Evolutionary conservation across 2,329 filamentous ascomycete species (phyloP).

Genomic region (Dryadomyces sulphureus): DNA sequence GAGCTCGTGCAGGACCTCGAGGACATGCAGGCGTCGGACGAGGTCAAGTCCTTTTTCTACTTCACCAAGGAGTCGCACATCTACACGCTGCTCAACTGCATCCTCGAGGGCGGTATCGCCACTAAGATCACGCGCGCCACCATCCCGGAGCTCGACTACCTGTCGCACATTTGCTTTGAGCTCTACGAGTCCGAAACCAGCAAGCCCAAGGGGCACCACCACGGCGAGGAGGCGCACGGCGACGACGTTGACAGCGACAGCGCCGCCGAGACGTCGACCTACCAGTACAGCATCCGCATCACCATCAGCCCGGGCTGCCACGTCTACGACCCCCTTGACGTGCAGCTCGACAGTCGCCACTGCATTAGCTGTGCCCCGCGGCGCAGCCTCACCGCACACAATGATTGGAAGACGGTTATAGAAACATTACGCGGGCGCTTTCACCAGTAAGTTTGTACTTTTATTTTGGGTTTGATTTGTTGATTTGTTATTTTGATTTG

Average conservation of each 20-base stretch:
- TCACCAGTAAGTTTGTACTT: slow-evolving; percentile 52
- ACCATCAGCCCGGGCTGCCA: slow-evolving; percentile 93
- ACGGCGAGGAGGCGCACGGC: background rate
- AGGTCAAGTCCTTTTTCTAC: slow-evolving; percentile 94
- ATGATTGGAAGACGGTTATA: slow-evolving; percentile 94
- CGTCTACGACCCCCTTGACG: slow-evolving; percentile 88
- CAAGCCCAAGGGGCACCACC: slow-evolving; percentile 15
- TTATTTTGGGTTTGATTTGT: background rate
- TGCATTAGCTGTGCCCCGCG: slow-evolving; percentile 91
- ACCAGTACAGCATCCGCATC: slow-evolving; percentile 92
- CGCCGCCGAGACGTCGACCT: slow-evolving; percentile 36
- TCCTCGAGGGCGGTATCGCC: slow-evolving; percentile 89
- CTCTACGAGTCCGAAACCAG: slow-evolving; percentile 88
- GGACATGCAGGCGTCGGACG: slow-evolving; percentile 87
- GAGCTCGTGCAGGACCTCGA: slow-evolving; percentile 96
- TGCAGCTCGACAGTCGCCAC: slow-evolving; percentile 90
- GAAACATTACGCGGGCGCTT: slow-evolving; percentile 91
- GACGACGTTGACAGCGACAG: slow-evolving; percentile 19
- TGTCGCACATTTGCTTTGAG: slow-evolving; percentile 96
- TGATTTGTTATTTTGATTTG: too few species aligned
- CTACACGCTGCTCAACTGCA: slow-evolving; percentile 94
- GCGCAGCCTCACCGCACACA: slow-evolving; percentile 76
- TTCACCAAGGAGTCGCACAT: slow-evolving; percentile 99
- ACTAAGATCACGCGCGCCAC: slow-evolving; percentile 93
- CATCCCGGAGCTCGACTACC: slow-evolving; percentile 93